Evolutionary conservation across 495 filamentous ascomycete genomes (phyloP).

Genomic region (Podospora didyma): DNA sequence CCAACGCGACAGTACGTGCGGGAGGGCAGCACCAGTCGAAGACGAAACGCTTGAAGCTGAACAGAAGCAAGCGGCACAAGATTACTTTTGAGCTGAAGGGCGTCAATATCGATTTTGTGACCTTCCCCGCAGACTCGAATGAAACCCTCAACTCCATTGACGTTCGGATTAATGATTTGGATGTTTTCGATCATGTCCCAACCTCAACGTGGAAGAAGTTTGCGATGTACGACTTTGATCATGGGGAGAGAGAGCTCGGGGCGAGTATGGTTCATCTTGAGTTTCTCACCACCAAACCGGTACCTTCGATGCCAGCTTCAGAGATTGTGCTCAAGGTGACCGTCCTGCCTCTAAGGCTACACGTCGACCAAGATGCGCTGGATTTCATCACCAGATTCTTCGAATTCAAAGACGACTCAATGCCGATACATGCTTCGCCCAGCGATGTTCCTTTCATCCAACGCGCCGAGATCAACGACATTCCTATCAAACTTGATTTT

Average conservation of each 20-base stretch:
- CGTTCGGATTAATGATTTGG: constrained; percentile 73
- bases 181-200: constrained; percentile 90
- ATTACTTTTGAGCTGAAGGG: constrained; percentile 92
- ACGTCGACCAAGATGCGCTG: constrained; percentile 96
- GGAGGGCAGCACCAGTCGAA: constrained; percentile 39
- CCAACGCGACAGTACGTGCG: constrained; percentile 54
- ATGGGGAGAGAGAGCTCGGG: constrained; percentile 75
- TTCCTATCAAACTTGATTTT: constrained; percentile 86
- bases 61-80: constrained; percentile 87
- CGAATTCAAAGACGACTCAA: constrained; percentile 84
- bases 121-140: constrained; percentile 70
- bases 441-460: constrained; percentile 86
- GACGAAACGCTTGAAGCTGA: constrained; percentile 63
- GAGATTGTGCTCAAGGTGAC: constrained; percentile 86
- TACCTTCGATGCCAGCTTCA: constrained; percentile 77
- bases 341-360: constrained; percentile 81
- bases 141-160: constrained; percentile 87
- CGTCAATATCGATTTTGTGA: constrained; percentile 75
- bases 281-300: constrained; percentile 79
- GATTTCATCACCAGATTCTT: constrained; percentile 98
- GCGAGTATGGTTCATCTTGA: constrained; percentile 88
- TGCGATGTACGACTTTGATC: constrained; percentile 85
- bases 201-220: constrained; percentile 99
- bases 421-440: constrained; percentile 45
- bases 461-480: constrained; percentile 76